phyloP scores from a whole-genome alignment of 1,284 basidiomycete genomes.

The Malassezia brasiliensis region DNA sequence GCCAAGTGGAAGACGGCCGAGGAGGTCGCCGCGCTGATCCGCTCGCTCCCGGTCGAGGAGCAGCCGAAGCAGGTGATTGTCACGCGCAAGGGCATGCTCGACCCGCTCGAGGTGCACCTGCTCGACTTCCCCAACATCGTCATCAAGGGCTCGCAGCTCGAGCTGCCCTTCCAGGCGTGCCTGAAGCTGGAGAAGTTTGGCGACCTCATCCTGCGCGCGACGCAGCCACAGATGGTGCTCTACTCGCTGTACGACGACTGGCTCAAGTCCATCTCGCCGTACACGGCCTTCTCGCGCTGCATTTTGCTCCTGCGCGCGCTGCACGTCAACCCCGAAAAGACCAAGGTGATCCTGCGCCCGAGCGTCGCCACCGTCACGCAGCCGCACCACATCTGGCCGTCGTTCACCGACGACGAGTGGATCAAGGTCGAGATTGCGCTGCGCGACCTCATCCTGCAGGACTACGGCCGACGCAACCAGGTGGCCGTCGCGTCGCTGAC shows the following conservation, averaged over 20 bases:
- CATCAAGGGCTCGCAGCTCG: constrained; percentile 96
- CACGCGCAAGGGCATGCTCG: constrained; percentile 96
- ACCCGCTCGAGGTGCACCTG: constrained; percentile 82
- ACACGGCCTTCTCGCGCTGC: constrained; percentile 95
- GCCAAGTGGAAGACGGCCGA: constrained; percentile 99
- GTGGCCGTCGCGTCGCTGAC: constrained; percentile 97
- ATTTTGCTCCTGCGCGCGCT: constrained; percentile 89
- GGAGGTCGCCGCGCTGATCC: constrained; percentile 95
- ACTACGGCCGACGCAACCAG: constrained; percentile 97
- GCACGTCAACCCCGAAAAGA: constrained; percentile 99
- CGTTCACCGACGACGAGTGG: constrained; percentile 90
- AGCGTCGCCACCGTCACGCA: constrained; percentile 70
- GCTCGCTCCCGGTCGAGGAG: constrained; percentile 94
- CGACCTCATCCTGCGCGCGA: constrained; percentile 89
- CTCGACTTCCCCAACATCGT: constrained; percentile 99
- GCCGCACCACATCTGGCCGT: constrained; percentile 95
- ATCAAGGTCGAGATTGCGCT: constrained; percentile 98
- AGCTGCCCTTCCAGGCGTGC: constrained; percentile 96
- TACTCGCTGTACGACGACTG: constrained; percentile 98
- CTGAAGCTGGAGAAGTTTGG: constrained; percentile 99
- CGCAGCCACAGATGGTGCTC: constrained; percentile 97
- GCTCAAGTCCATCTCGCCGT: constrained; percentile 97
- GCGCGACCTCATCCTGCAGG: constrained; percentile 55
- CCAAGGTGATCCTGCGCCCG: constrained; percentile 59
- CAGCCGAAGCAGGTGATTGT: constrained; percentile 99